Evolutionary conservation across 805 yeast species (phyloP).

Genomic region (Candida sphagnicola): DNA sequence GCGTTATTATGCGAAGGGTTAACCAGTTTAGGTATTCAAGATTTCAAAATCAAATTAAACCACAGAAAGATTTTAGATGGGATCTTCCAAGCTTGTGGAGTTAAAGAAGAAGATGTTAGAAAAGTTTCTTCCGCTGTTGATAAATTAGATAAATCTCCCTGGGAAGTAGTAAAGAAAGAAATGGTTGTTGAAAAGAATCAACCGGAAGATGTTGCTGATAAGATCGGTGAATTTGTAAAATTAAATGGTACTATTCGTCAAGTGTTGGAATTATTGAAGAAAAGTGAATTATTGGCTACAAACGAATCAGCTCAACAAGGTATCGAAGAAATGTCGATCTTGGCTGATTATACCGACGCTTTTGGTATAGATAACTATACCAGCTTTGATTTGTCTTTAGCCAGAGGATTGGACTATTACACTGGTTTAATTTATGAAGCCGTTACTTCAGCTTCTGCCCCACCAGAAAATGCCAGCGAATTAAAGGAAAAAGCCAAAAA

Average conservation of each 20-base stretch:
- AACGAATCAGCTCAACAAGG: conserved; percentile 80
- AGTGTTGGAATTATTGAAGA: conserved; percentile 50
- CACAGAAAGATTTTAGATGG: conserved; percentile 97
- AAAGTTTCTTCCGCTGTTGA: conserved; percentile 93
- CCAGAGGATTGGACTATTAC: conserved; percentile 96
- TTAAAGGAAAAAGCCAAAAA: conserved; percentile 45
- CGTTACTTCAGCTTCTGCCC: conserved; percentile 94
- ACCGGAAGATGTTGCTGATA: conserved; percentile 87
- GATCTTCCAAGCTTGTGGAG: conserved; percentile 92
- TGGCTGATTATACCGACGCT: conserved; percentile 78
- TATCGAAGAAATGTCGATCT: conserved; percentile 69
- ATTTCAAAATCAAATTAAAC: conserved; percentile 88
- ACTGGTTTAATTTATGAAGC: conserved; percentile 97
- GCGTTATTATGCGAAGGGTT: conserved; percentile 82
- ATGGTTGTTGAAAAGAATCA: conserved; percentile 91
- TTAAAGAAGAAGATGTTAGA: conserved; percentile 88
- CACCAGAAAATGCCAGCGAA: conserved; percentile 76
- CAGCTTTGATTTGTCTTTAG: conserved; percentile 89
- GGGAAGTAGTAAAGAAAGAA: conserved; percentile 92
- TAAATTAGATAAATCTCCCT: conserved; percentile 90
- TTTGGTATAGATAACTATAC: conserved; percentile 65
- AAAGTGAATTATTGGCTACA: conserved; percentile 53
- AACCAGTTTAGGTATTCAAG: conserved; percentile 75
- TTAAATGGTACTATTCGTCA: conserved; percentile 73
- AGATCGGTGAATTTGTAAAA: conserved; percentile 87